Base-by-base conservation (phyloP, 495 filamentous ascomycete genomes). In the Neurospora sp. region DNA sequence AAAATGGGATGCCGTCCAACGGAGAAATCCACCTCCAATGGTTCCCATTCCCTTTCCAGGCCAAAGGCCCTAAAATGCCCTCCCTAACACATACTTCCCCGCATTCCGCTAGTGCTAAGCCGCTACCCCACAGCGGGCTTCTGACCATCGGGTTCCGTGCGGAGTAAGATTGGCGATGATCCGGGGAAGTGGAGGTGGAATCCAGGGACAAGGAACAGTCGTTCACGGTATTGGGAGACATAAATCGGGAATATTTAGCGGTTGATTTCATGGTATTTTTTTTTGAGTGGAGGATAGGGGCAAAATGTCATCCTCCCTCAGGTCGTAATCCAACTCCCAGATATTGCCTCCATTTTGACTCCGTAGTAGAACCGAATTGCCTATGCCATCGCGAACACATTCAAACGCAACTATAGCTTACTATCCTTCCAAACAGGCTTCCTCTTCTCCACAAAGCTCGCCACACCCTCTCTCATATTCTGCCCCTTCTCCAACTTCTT, bases 361-460 rank as follows among this genome's bases (percentile, higher is more conserved):
- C 40, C 40, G 12, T 40, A 4, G 4, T 40, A 40, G 40, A 35
- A 27, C 27, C 27, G 27, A 27, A 9, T 40, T 40, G 39, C 8
- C 27, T 22, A 14, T 40, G 69, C 20, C n/a, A 27, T 16, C 16
- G 40, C 5, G 35, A 35, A 35, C 35, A 35, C 35, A 27, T 31
- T 45, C n/a, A 40, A 44, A 0, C 9, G 12, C 48, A 59, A 27
- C 42, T 73, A 97, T 77, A 96, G 77, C 82, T 94, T 94, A 77
- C 88, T 91, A 78, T 89, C 84, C 78, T 85, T 85, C 92, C 93
- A 95, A 69, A 81, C 85, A 31, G 91, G 88, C 79, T 87, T 84
- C 81, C 92, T 84, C 82, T 89, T 93, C 87, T 94, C 92, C 73
- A 91, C 88, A 87, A 96, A 96, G 72, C 91, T 91, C 81, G 78